Evolutionary conservation across 192 early-diverging fungal genomes (phyloP), one percentile per base, ranked within the genome.

Genomic region (Borealophlyctis nickersoniae): DNA sequence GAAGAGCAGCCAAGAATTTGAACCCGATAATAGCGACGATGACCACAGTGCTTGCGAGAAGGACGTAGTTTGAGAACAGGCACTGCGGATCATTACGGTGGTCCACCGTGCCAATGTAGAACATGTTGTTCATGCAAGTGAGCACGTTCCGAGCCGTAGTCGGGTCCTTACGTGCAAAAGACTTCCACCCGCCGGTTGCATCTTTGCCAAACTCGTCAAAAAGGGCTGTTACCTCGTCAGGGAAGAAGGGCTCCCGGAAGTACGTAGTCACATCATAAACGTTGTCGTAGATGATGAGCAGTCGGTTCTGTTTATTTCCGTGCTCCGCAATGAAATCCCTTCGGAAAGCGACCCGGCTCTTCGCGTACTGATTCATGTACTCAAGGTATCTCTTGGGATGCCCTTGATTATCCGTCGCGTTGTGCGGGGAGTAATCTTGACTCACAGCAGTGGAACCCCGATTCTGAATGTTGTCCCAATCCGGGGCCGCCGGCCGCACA

Each of bases 1-100:
- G 92, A 65, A 98, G 74, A 4, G 96, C 94, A 13, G 94, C 91
- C 35, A 98, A 71, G 71, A 98, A 98, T 82, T 97, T 97, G 80
- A 97, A 88, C 45, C 87, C 81, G 60, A 98, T 97, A 39, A 97
- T 87, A 11, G 81, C 68, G 2, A 91, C 90, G 33, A 99, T 71
- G 35, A 95, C 79, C 56, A 87, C 81, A 32, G 96, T 87, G 22
- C 81, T 77, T 14, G 89, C 85, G 49, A 96, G 75, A 39, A 98
- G 69, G 64, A 99, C 75, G 63, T 94, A 96, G 72, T 92, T 91
- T 32, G 89, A 88, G 71, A 94, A 87, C 55, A 77, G 78, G 68
- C 94, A 96, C 52, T 78, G 70, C 57, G 91, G 72, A n/a, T 83
- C 79, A 52, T 89, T 76, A 27, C 93, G 84, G 34, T 87, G 87